A percentile compares a stretch with the other conserved stretches of the same genome.
phyloP scores from a whole-genome alignment of 768 basidiomycete genomes.

The Pluteus cervinus region DNA sequence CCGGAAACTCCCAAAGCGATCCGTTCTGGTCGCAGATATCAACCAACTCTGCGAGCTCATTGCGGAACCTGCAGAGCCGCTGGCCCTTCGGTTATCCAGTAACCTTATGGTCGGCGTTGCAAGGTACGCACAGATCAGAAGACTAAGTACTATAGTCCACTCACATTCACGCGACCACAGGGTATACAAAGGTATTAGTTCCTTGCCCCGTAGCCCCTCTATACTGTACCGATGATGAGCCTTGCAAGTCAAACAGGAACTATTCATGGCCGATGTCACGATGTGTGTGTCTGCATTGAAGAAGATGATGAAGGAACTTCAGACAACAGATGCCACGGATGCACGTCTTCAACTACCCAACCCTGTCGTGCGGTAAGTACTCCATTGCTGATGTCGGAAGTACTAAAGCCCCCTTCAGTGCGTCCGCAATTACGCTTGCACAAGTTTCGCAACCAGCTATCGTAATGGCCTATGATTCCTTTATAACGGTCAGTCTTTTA shows the following conservation, averaged over 20 bases:
- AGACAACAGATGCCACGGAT: conserved; percentile 35
- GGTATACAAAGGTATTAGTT: conserved; percentile 37
- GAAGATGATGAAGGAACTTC: conserved; percentile 68
- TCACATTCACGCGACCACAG: conserved; percentile 10
- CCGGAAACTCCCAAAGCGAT: conserved; percentile 75
- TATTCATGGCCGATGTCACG: conserved; percentile 75
- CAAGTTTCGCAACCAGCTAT: conserved; percentile 44
- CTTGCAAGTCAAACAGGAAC: conserved; percentile 73
- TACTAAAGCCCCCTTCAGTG: conserved; percentile 24
- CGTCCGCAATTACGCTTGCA: conserved; percentile 45
- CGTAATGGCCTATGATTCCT: conserved; percentile 57
- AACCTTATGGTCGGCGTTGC: conserved; percentile 88
- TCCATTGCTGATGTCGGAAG: not conserved
- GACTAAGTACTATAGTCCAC: not conserved
- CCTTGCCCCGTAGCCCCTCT: too few species aligned
- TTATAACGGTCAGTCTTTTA: conserved; percentile 45
- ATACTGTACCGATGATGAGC: too few species aligned
- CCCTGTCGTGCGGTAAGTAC: conserved; percentile 51
- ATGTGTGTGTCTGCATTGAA: conserved; percentile 73
- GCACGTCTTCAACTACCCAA: conserved; percentile 68
- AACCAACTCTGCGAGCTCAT: conserved; percentile 76
- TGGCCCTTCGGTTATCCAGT: conserved; percentile 82
- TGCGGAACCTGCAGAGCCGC: conserved; percentile 75
- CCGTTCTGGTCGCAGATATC: conserved; percentile 83
- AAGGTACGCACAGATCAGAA: conserved; percentile 43